Conservation (phyloP, 2,329 filamentous ascomycete genomes). For the Ambrosiella cleistominuta region DNA sequence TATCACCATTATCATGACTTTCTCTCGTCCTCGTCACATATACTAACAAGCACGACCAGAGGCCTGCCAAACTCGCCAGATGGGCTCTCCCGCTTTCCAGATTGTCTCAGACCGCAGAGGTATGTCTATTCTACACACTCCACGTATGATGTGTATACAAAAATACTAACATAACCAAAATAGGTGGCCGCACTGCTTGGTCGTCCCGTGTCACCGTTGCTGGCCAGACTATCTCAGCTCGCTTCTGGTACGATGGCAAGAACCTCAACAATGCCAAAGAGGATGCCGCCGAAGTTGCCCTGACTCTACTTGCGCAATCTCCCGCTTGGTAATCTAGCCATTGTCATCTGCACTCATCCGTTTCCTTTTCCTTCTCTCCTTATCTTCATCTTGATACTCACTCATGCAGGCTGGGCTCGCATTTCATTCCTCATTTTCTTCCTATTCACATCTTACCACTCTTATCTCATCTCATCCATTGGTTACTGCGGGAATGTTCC, state of each 20-base stretch:
- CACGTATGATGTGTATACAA: background rate
- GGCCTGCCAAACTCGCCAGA: constrained; percentile 36
- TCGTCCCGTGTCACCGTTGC: constrained; percentile 62
- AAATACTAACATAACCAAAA: background rate
- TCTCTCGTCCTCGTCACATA: background rate
- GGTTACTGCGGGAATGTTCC: background rate
- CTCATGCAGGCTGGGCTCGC: constrained; percentile 5
- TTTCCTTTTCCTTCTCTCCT: background rate
- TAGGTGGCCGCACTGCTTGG: constrained; percentile 83
- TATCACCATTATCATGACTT: background rate
- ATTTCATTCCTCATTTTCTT: background rate
- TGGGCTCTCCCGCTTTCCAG: constrained; percentile 43
- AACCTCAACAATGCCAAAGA: constrained; percentile 77
- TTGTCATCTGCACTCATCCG: background rate
- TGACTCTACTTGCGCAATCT: constrained; percentile 31
- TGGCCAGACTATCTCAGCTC: constrained; percentile 47
- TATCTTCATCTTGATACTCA: background rate
- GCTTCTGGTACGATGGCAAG: constrained; percentile 83
- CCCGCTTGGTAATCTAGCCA: background rate
- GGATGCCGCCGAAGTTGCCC: constrained; percentile 73
- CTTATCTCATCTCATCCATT: background rate
- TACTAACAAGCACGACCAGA: constrained; percentile 23
- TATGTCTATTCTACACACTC: constrained; percentile 22
- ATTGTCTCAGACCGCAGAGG: constrained; percentile 61
- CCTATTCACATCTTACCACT: background rate